Conservation (phyloP, 75 land plant species). For the Sequoiadendron giganteum region DNA sequence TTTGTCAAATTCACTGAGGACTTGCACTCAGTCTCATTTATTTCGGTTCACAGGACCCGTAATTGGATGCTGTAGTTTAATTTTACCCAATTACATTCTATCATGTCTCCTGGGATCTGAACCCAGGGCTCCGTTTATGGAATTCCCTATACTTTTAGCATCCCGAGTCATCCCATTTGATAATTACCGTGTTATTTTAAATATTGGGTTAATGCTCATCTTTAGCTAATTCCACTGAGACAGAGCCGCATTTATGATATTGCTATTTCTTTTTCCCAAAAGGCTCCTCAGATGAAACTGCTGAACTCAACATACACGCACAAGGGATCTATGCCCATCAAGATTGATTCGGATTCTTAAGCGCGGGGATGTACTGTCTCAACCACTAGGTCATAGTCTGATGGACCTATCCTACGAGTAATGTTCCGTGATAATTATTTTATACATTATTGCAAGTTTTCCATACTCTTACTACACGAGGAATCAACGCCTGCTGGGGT, state of each 20-base stretch:
- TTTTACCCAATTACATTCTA: neutral
- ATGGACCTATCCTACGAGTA: neutral
- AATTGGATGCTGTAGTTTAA: neutral
- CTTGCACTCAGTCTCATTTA: neutral
- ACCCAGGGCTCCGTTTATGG: neutral
- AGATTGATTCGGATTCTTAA: neutral
- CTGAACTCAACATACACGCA: neutral
- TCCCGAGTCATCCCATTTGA: neutral
- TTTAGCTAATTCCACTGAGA: neutral
- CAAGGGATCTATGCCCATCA: neutral
- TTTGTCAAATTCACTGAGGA: neutral
- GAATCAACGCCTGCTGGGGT: neutral
- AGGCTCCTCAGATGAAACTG: neutral
- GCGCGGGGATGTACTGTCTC: neutral
- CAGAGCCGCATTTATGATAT: neutral
- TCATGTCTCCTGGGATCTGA: neutral
- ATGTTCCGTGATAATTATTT: neutral
- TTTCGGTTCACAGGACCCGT: neutral
- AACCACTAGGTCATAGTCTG: neutral
- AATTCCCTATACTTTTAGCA: neutral
- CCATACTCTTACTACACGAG: neutral
- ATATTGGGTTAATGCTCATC: neutral
- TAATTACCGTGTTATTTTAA: neutral
- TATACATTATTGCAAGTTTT: neutral
- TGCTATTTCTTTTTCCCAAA: no score